Evolutionary conservation across 1,284 basidiomycete genomes (phyloP).

Genomic region (Athelia sp.): DNA sequence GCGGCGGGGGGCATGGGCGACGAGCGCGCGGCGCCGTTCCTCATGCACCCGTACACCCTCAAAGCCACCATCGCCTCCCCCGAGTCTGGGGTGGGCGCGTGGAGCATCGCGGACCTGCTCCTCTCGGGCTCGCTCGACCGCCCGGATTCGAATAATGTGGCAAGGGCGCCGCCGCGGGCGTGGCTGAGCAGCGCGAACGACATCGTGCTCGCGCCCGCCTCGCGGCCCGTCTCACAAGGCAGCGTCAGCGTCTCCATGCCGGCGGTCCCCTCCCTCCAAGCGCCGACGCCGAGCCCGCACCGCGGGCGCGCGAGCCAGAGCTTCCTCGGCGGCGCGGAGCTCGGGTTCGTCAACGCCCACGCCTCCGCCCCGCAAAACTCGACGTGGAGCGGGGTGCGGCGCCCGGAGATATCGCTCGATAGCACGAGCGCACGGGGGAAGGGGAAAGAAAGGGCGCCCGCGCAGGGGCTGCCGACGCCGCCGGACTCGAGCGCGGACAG

Average conservation of each 20-base stretch:
- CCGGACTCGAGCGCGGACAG: too few species aligned
- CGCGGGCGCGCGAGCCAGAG: too few species aligned
- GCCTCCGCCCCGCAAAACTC: too few species aligned
- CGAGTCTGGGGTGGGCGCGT: neutral
- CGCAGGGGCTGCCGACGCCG: too few species aligned
- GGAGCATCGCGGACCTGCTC: conserved; percentile 27
- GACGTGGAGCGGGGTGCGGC: too few species aligned
- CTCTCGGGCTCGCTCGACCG: conserved; percentile 30
- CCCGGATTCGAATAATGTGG: conserved; percentile 3
- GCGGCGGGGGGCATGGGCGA: conserved; percentile 8
- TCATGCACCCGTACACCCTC: conserved; percentile 27
- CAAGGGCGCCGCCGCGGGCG: neutral
- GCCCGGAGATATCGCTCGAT: too few species aligned
- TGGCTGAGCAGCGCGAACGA: neutral
- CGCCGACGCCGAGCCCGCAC: neutral
- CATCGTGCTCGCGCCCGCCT: neutral
- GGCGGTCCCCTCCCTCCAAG: neutral
- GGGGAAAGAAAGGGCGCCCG: too few species aligned
- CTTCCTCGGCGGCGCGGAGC: too few species aligned
- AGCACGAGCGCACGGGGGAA: too few species aligned
- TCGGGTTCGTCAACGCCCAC: too few species aligned
- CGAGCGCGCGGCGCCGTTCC: conserved; percentile 25
- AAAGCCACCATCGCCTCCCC: conserved; percentile 16
- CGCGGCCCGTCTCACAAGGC: neutral
- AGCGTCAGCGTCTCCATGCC: neutral